Percentiles rank a stretch among this genome's conserved stretches.
phyloP scores from a whole-genome alignment of 495 filamentous ascomycete species.

The Parathielavia hyrcaniae region DNA sequence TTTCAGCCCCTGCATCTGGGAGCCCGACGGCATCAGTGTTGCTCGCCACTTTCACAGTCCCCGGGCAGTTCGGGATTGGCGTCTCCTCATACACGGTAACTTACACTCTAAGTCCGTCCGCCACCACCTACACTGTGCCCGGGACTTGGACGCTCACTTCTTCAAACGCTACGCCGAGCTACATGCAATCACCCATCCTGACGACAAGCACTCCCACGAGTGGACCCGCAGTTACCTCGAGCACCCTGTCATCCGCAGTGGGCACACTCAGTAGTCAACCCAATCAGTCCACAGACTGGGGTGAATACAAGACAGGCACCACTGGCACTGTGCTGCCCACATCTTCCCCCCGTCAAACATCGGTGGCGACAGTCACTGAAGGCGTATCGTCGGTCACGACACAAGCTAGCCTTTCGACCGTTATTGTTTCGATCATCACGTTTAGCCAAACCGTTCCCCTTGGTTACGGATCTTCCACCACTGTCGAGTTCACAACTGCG shows the following conservation, averaged over 20 bases:
- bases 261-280: not conserved
- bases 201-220: not conserved
- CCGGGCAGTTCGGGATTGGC: slow-evolving; percentile 1
- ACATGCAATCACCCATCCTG: not conserved
- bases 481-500: slow-evolving; percentile 20
- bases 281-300: not conserved
- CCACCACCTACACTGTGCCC: not conserved
- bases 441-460: slow-evolving; percentile 25
- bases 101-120: slow-evolving; percentile 16
- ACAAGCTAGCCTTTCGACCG: not conserved
- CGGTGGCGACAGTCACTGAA: not conserved
- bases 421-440: slow-evolving; percentile 23
- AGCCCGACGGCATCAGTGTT: slow-evolving; percentile 5
- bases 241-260: not conserved
- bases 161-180: not conserved
- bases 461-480: slow-evolving; percentile 19
- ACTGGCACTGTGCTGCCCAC: not conserved
- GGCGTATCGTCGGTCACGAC: not conserved
- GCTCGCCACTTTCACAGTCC: slow-evolving; percentile 24
- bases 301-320: not conserved
- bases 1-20: not conserved
- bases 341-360: not conserved
- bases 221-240: not conserved
- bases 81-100: slow-evolving; percentile 23
- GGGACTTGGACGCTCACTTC: not conserved